Evolutionary conservation across 2,329 filamentous ascomycete genomes (phyloP), one percentile per base, ranked within the genome.

Genomic region (Talaromyces albobiverticillius): DNA sequence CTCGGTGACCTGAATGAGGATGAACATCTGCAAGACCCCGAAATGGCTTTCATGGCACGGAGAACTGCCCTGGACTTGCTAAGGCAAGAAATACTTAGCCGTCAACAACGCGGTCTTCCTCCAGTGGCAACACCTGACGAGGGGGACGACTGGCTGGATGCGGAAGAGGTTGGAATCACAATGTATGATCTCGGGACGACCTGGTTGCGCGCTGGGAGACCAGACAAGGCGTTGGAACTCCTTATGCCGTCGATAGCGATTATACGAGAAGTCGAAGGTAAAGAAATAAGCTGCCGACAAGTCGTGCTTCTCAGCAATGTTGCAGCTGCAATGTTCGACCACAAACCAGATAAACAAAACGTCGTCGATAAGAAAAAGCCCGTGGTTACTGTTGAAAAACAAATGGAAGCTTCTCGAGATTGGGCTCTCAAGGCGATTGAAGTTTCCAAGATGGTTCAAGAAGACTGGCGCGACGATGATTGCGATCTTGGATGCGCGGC

Each of bases 401-500:
- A 53, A 38, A 52, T 52, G 45, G 40, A 53, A 36, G 47, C 51
- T 14, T 52, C 54, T 32, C 49, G 45, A n/a, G 51, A 47, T 14
- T 56, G 54, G 54, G 54, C 54, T 8, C 54, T 56, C 20, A 56
- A 53, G 23, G 51, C 54, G 10, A 42, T 56, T 18, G 54, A 56
- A 31, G 54, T 56, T 14, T 38, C 49, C 6, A 53, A 53, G 14
- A 22, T 42, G n/a, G 50, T 56, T n/a, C 29, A 32, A 13, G 43
- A 56, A 16, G 80, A 82, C 25, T 76, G 83, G 3, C 79, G 89
- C 38, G 89, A 84, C 2, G 79, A 86, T 47, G 90, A 95, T 65
- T 96, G 93, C 65, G 90, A 95, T 67, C 71, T 87, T 53, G 89
- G 87, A 1, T 96, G 92, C 65, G 88, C 87, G 2, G 88, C 87